Evolutionary conservation across 306 rosid species (phyloP), one percentile per base, ranked within the genome.

Genomic region (Vachellia pachyceras): DNA sequence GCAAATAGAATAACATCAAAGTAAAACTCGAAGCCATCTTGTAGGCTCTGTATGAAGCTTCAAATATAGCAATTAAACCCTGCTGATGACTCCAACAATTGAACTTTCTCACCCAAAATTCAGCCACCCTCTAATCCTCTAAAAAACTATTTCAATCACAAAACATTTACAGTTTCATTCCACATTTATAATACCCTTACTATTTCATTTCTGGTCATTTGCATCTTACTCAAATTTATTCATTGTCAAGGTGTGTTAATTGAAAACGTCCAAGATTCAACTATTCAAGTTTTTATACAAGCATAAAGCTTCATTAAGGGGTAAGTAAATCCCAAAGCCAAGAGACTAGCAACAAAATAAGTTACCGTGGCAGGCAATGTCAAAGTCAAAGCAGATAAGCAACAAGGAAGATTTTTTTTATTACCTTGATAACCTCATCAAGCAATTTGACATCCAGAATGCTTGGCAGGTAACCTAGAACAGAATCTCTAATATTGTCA

Each of bases 351-450:
- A 29, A 0, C 49, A 54, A 80, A 78, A 37, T 20, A 54, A 44
- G 42, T 52, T 67, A 33, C 8, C 10, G 5, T 74, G 65, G 75
- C 69, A 55, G 63, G 45, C 69, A 72, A 57, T 72, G 68, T 45
- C 70, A 9, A 55, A 69, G 3, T 42, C 10, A 20, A 20, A 35
- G 64, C 10, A 52, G 37, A 67, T 39, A 87, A 73, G 22, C 60
- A 20, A 58, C 52, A 75, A 69, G 45, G 75, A 77, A 52, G 35
- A 46, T 20, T 82, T 57, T 69, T n/a, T 64, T 41, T 14, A 52
- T 80, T 90, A 95, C 99, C 99, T 95, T 95, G 85, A 95, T 85
- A 70, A 95, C 95, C 85, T 95, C 99, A 72, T 95, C 97, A 72
- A 95, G 97, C 87, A 92, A 85, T 83, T 91, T 86, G 79, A 91